Evolutionary conservation across 306 rosid species (phyloP), one percentile per base, ranked within the genome.

Genomic region (Cercis canadensis): DNA sequence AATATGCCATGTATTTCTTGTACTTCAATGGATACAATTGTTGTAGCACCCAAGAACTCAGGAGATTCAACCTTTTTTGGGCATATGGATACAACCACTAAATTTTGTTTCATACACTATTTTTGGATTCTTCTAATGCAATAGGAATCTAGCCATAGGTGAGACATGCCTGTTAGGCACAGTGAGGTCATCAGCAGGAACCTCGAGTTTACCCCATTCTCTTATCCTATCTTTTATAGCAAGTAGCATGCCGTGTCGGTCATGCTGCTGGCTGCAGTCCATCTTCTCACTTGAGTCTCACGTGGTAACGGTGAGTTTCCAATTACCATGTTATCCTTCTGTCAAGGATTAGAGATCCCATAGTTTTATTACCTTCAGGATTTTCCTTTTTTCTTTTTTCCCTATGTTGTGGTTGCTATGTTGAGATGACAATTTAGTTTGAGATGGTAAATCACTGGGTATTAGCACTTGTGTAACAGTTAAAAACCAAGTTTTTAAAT

Each of bases 291-390:
- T 43, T 17, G 65, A 63, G 4, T 18, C 21, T 46, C 67, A 65
- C 79, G 37, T 44, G 72, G 41, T 45, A 15, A 18, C 1, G 37
- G 16, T 57, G 44, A 65, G 45, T 74, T 64, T 55, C 10, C 40
- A 24, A 24, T 24, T 24, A 3, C 29, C 2, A 16, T 33, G 47
- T 57, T 9, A 36, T 71, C 49, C 13, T 56, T 45, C 57, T 33
- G 16, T 34, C 43, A 40, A 45, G 7, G 17, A 31, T 58, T 44
- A 37, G 41, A 31, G 13, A 50, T 58, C 85, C 18, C 84, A 76
- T 65, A 49, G 67, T 58, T 64, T 55, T 72, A 67, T 43, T 75
- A 80, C 29, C 29, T n/a, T n/a, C n/a, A n/a, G n/a, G n/a, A n/a
- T n/a, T n/a, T n/a, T n/a, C n/a, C n/a, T n/a, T n/a, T n/a, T n/a